Percentiles rank a stretch among this genome's conserved stretches.
Conservation (phyloP, 371 early-diverging fungal species). For the Mortierella sp. region DNA sequence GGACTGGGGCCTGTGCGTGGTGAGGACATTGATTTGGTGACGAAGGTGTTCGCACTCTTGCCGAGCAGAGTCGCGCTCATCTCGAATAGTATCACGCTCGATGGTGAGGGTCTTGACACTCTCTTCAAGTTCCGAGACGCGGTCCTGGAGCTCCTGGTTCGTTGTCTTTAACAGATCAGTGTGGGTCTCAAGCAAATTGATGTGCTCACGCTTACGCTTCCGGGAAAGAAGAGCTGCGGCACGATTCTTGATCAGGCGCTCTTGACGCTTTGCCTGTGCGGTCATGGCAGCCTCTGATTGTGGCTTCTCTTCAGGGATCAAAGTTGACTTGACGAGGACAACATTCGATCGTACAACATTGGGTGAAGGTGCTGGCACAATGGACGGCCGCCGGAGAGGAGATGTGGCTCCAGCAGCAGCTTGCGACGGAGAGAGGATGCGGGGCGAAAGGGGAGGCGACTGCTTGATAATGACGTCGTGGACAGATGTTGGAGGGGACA, state of each 20-base stretch:
- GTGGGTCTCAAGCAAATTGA: constrained; percentile 78
- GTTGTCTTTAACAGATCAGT: constrained; percentile 68
- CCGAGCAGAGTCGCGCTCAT: constrained; percentile 55
- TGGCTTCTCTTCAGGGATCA: constrained; percentile 48
- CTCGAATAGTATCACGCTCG: constrained; percentile 54
- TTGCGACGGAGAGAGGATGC: constrained; percentile 13
- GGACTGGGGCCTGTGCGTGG: constrained; percentile 24
- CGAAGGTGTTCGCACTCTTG: constrained; percentile 52
- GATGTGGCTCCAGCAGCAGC: not conserved
- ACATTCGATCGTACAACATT: constrained; percentile 34
- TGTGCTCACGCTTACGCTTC: constrained; percentile 89
- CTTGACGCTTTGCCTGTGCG: constrained; percentile 76
- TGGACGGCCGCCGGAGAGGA: constrained; percentile 39
- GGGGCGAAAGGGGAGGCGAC: constrained; percentile 46
- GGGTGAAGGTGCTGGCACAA: constrained; percentile 39
- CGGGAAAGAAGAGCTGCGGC: constrained; percentile 89
- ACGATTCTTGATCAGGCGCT: constrained; percentile 91
- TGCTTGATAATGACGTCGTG: constrained; percentile 45
- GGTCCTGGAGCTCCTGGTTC: constrained; percentile 66
- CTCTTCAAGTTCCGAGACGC: constrained; percentile 71
- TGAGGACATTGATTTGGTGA: constrained; percentile 35
- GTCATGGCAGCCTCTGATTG: constrained; percentile 48
- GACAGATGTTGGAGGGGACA: constrained; percentile 45
- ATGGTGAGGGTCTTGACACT: constrained; percentile 53
- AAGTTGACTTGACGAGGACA: constrained; percentile 44